A percentile compares a stretch with the other conserved stretches of the same genome.
These are phyloP conservation scores for Suzukiozyma palmioleophila DNA, from an alignment of 1,139 yeast genomes.

Conservation along the genomic window DNA sequence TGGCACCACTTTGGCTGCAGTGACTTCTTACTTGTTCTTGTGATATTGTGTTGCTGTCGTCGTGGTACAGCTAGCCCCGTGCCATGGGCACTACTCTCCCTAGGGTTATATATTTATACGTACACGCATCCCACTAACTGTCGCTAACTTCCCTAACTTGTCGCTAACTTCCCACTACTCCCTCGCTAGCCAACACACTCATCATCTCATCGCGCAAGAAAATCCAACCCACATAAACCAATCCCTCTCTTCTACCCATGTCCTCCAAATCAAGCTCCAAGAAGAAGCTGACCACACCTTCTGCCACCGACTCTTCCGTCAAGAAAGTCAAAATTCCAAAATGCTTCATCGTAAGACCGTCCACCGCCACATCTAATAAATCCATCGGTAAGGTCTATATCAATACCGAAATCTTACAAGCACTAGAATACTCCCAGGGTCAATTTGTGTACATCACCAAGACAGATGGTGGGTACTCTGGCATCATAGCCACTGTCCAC, in stretches of 20 bases:
- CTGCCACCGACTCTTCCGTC: slow-evolving; percentile 12
- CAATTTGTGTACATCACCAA: slow-evolving; percentile 49
- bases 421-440: slow-evolving; percentile 51
- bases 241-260: slow-evolving; percentile 12
- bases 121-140: too few relatives aligned
- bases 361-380: slow-evolving; percentile 22
- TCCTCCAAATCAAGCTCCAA: slow-evolving; percentile 26
- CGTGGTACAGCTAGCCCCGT: too few relatives aligned
- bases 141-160: too few relatives aligned
- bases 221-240: neutral
- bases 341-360: slow-evolving; percentile 58
- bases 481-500: slow-evolving; percentile 44
- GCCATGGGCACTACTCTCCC: too few relatives aligned
- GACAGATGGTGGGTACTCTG: slow-evolving; percentile 40
- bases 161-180: too few relatives aligned
- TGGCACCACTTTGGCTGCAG: too few relatives aligned
- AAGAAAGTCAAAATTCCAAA: slow-evolving; percentile 46
- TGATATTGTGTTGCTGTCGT: too few relatives aligned
- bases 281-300: slow-evolving; percentile 21
- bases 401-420: slow-evolving; percentile 49
- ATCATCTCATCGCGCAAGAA: neutral
- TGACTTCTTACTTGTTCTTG: too few relatives aligned
- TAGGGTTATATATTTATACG: too few relatives aligned
- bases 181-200: too few relatives aligned
- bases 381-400: slow-evolving; percentile 41